These are phyloP conservation scores for Pestalotiopsis sp. DNA, from an alignment of 2,329 filamentous ascomycete genomes.

Conservation along the genomic window DNA sequence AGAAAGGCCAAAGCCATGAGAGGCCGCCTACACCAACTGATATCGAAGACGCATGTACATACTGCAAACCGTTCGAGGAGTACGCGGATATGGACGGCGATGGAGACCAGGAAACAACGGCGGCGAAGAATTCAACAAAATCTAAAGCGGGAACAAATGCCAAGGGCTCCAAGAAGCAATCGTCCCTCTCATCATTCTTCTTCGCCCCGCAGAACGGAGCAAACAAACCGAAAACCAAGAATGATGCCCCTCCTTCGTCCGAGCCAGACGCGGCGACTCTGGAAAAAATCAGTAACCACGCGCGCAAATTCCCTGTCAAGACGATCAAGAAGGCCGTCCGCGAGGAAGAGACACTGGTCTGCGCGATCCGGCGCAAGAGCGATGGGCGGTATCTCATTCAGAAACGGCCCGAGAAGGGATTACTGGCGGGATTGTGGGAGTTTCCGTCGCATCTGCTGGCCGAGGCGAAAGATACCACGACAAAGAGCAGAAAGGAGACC, in stretches of 20 bases:
- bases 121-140: constrained; percentile 13
- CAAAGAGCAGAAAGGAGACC: constrained; percentile 32
- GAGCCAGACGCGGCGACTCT: constrained; percentile 25
- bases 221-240: constrained; percentile 4
- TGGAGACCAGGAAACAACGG: constrained; percentile 19
- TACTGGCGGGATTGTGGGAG: constrained; percentile 58
- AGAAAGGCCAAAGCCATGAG: constrained; percentile 17
- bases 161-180: constrained; percentile 17
- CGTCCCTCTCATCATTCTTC: constrained; percentile 27
- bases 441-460: constrained; percentile 47
- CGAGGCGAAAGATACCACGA: constrained; percentile 23
- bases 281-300: constrained; percentile 42
- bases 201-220: constrained; percentile 19
- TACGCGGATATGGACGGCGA: constrained; percentile 13
- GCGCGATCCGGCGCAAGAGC: constrained; percentile 41
- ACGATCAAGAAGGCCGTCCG: constrained; percentile 51
- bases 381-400: constrained; percentile 49
- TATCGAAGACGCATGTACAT: constrained; percentile 50
- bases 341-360: constrained; percentile 53
- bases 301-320: constrained; percentile 52
- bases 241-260: background rate
- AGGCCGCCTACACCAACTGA: constrained; percentile 29
- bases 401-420: constrained; percentile 52
- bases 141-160: constrained; percentile 11
- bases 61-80: constrained; percentile 49